These are phyloP conservation scores for Buxus sempervirens DNA, from an alignment of 164 flowering plant species.

Conservation along the genomic window DNA sequence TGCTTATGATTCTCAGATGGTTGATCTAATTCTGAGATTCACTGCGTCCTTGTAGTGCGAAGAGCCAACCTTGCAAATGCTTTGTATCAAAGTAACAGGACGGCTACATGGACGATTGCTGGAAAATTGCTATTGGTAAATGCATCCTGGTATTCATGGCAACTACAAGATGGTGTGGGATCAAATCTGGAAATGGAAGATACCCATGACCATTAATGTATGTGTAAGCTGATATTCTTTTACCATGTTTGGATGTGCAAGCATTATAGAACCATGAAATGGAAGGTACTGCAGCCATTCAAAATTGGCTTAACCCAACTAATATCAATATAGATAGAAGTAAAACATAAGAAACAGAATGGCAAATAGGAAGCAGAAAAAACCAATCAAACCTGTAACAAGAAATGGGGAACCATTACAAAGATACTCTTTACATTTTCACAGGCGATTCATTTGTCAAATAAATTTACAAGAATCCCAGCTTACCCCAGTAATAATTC, in stretches of 20 bases:
- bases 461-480: slow-evolving; percentile 23
- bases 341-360: background rate
- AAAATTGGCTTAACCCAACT: background rate
- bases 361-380: background rate
- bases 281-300: background rate
- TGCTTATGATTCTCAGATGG: slow-evolving; percentile 75
- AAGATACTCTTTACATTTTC: slow-evolving; percentile 11
- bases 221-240: background rate
- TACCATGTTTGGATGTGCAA: background rate
- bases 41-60: slow-evolving; percentile 41
- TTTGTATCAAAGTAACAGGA: background rate
- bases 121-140: too few species aligned
- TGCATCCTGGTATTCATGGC: background rate
- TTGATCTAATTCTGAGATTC: slow-evolving; percentile 53
- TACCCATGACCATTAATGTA: background rate
- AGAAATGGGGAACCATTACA: background rate
- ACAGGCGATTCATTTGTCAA: slow-evolving; percentile 12
- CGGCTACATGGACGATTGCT: background rate
- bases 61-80: background rate
- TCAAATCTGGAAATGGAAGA: background rate
- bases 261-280: background rate
- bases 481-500: slow-evolving; percentile 6
- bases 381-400: background rate
- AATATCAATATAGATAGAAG: background rate
- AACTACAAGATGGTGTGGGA: background rate